These are phyloP conservation scores for Kazachstania africana DNA, from an alignment of 805 yeast genomes.

Conservation along the genomic window DNA sequence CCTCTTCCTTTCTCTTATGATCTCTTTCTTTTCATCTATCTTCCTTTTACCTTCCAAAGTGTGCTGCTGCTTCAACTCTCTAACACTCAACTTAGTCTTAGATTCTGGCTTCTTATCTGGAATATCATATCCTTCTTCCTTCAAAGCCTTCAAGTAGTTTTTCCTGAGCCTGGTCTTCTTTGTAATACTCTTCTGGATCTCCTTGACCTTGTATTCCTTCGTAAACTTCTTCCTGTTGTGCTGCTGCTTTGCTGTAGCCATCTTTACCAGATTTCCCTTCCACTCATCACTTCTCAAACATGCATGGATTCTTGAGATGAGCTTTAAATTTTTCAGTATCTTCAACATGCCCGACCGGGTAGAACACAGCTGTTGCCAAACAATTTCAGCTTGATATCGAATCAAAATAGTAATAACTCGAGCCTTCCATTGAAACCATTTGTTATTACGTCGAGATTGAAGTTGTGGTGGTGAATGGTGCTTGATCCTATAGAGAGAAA, in stretches of 20 bases:
- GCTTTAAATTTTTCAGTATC: no score
- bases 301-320: conserved; percentile 3
- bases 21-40: conserved; percentile 27
- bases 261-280: neutral
- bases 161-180: conserved; percentile 76
- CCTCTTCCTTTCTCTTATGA: conserved; percentile 27
- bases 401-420: no score
- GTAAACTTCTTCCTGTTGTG: conserved; percentile 27
- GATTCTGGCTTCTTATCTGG: conserved; percentile 30
- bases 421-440: no score
- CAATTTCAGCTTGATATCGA: no score
- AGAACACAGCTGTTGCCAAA: no score
- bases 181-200: conserved; percentile 63
- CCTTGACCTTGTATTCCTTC: conserved; percentile 35
- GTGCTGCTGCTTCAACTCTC: conserved; percentile 13
- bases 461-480: no score
- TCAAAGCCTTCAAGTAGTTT: conserved; percentile 67
- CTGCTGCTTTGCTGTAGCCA: conserved; percentile 19
- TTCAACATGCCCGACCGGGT: no score
- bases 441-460: no score
- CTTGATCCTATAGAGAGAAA: no score
- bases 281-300: neutral
- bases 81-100: conserved; percentile 9
- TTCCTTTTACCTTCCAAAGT: conserved; percentile 17
- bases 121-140: conserved; percentile 51